These are phyloP conservation scores for Ramalina peruviana DNA, from an alignment of 495 filamentous ascomycete species.

Conservation along the genomic window DNA sequence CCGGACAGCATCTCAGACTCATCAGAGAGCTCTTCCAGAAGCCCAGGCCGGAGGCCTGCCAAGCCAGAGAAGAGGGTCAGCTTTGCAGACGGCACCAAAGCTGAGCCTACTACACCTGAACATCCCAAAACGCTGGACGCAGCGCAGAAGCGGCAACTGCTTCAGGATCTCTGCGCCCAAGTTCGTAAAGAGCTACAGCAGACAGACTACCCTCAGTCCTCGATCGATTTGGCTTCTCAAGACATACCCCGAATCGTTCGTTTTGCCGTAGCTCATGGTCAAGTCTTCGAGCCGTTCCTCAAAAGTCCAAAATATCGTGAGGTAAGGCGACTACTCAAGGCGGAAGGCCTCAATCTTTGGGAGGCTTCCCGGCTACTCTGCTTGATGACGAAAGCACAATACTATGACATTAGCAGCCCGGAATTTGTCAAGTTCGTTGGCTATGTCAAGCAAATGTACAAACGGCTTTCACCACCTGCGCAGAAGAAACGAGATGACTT, in stretches of 20 bases:
- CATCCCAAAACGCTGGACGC: background rate
- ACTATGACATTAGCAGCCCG: background rate
- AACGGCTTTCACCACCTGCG: too few relatives aligned
- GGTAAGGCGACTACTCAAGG: background rate
- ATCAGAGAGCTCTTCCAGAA: background rate
- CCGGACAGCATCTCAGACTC: background rate
- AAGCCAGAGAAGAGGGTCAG: conserved; percentile 17
- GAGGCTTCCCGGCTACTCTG: background rate
- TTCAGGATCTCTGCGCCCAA: conserved; percentile 1
- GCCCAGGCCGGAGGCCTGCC: background rate
- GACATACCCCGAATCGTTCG: too few relatives aligned
- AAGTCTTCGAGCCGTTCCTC: background rate
- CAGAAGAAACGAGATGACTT: too few relatives aligned
- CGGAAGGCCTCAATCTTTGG: background rate
- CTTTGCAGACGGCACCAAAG: conserved; percentile 18
- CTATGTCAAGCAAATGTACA: background rate
- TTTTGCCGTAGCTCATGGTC: too few relatives aligned
- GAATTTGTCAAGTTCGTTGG: background rate
- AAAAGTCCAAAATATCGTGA: background rate
- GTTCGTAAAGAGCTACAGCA: background rate
- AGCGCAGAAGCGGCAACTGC: background rate
- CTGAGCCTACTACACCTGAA: background rate
- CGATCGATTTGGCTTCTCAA: too few relatives aligned
- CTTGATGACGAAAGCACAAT: background rate
- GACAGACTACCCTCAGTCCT: background rate